Percentiles rank a stretch among this genome's conserved stretches.
Conservation (phyloP, 2,329 filamentous ascomycete genomes). For the Nothophaeocryptopus gaeumannii region DNA sequence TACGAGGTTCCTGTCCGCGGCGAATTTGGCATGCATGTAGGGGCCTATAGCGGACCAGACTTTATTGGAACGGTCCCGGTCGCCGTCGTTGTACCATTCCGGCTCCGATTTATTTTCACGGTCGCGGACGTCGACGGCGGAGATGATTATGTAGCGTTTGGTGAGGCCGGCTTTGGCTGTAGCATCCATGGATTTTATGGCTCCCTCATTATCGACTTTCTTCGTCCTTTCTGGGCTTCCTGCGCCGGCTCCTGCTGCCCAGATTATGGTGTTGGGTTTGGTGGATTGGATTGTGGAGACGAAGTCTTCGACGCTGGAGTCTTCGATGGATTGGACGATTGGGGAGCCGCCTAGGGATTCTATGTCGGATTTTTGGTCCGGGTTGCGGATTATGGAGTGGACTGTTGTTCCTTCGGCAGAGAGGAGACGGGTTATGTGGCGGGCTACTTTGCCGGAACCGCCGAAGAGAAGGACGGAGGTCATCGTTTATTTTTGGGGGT, state of each 20-base stretch:
- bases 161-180: conserved; percentile 55
- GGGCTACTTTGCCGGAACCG: conserved; percentile 36
- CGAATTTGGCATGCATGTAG: conserved; percentile 45
- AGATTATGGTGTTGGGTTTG: conserved; percentile 36
- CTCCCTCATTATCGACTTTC: conserved; percentile 62
- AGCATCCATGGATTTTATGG: conserved; percentile 60
- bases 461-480: conserved; percentile 34
- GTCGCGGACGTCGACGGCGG: conserved; percentile 57
- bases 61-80: conserved; percentile 36
- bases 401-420: conserved; percentile 30
- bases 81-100: conserved; percentile 45
- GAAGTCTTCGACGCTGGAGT: conserved; percentile 39
- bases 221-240: conserved; percentile 54
- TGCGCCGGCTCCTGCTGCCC: conserved; percentile 34
- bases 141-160: conserved; percentile 62
- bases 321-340: conserved; percentile 45
- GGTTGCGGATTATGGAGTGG: conserved; percentile 33
- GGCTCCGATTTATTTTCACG: conserved; percentile 39
- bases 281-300: conserved; percentile 36
- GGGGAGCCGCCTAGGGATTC: conserved; percentile 42
- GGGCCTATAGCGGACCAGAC: conserved; percentile 41
- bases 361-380: conserved; percentile 36
- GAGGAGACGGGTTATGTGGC: conserved; percentile 35
- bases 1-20: conserved; percentile 42
- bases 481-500: conserved; percentile 7